Percentiles rank a stretch among this genome's conserved stretches.
phyloP scores from a whole-genome alignment of 2,329 filamentous ascomycete species.

The Ascochyta fabae region DNA sequence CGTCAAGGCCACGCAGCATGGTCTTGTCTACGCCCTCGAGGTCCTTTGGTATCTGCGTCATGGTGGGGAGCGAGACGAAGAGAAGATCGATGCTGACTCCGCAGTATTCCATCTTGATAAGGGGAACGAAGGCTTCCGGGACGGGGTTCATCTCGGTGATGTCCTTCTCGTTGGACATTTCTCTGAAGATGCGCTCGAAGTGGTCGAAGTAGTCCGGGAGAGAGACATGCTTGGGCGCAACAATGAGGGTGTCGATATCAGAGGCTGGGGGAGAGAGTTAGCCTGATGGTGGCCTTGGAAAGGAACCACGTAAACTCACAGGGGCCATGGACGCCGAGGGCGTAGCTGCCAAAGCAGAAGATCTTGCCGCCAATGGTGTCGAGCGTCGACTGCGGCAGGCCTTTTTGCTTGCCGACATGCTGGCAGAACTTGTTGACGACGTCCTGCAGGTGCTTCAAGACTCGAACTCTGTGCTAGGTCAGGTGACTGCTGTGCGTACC shows the following conservation, averaged over 20 bases:
- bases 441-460: conserved; percentile 77
- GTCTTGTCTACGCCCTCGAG: conserved; percentile 83
- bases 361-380: conserved; percentile 89
- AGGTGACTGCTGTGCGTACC: conserved; percentile 5
- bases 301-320: conserved; percentile 47
- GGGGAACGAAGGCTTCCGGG: conserved; percentile 89
- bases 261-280: conserved; percentile 66
- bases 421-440: conserved; percentile 88
- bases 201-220: conserved; percentile 90
- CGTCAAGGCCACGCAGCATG: conserved; percentile 83
- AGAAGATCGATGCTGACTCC: conserved; percentile 96
- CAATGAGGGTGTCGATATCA: conserved; percentile 95
- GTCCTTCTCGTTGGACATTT: conserved; percentile 77
- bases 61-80: conserved; percentile 53
- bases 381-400: conserved; percentile 75
- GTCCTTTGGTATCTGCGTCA: conserved; percentile 57
- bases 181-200: conserved; percentile 80
- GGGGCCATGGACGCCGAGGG: conserved; percentile 90
- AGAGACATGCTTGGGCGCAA: conserved; percentile 86
- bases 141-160: conserved; percentile 87
- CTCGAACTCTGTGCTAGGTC: conserved; percentile 63
- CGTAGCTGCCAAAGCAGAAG: conserved; percentile 95
- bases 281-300: background rate
- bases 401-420: conserved; percentile 76
- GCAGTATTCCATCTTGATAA: conserved; percentile 93